Base-by-base conservation (phyloP, 2,329 filamentous ascomycete species). In the Colletotrichum echinochloae region DNA sequence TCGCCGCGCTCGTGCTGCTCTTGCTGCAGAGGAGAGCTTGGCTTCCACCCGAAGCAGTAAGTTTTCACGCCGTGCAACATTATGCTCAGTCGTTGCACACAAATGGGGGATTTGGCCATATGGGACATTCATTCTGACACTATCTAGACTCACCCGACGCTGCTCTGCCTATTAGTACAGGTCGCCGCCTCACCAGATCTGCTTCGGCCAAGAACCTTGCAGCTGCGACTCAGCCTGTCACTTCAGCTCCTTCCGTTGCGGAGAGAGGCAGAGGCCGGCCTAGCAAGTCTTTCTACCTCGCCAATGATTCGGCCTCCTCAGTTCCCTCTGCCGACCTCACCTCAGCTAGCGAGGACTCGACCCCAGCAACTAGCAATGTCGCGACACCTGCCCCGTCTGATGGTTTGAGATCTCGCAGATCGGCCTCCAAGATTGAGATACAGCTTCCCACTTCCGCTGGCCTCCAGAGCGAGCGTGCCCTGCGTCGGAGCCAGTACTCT, bases 401-500 rank as follows among this genome's bases (percentile, higher is more conserved):
- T 14, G 66, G 68, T 39, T 20, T 63, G 73, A 60, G 72, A 56
- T 71, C 74, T 18, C 64, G 70, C 28, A 74, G 73, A 65, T 73
- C 74, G 3, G 65, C 74, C 14, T 63, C 78, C 9, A 77, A 76
- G 1, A 71, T 85, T 20, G 80, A 84, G 66, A 75, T 84, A 9
- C 77, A 77, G 4, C 66, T 80, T 39, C 77, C 79, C 8, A 63
- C 71, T 14, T 54, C 72, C 77, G 80, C 60, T 75, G 75, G 55
- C 37, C 76, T 84, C n/a, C 81, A 80, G 51, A 83, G 84, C 64
- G 83, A 81, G n/a, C 79, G 80, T 57, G 80, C 83, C 69, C 79
- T 88, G 52, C 83, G 80, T 54, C 81, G 80, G 11, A 90, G 85
- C 79, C 80, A 85, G 60, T 87, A 83, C 71, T 82, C 86, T 2